Evolutionary conservation across 108 stramenopile genomes (phyloP).

Genomic region (Skeletonema costatum): DNA sequence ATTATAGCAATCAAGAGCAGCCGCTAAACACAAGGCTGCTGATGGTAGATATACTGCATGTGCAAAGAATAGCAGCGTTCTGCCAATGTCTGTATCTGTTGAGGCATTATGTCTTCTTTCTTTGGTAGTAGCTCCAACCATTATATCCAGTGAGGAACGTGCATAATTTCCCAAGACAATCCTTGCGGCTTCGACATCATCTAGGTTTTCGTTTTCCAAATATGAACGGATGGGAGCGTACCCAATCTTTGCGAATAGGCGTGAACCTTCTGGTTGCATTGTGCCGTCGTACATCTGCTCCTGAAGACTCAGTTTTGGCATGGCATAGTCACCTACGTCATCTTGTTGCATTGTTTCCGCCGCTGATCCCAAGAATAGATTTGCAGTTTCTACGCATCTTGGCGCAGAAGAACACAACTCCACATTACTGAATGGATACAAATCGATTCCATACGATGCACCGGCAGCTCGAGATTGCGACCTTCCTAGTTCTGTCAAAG

Average conservation of each 20-base stretch:
- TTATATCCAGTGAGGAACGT: slow-evolving; percentile 12
- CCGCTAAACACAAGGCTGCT: slow-evolving; percentile 42
- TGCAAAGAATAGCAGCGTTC: slow-evolving; percentile 44
- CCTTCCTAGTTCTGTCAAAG: slow-evolving; percentile 37
- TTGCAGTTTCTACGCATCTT: slow-evolving; percentile 52
- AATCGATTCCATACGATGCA: slow-evolving; percentile 39
- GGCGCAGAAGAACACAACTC: slow-evolving; percentile 55
- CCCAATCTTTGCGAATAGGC: slow-evolving; percentile 47
- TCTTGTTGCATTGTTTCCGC: neutral
- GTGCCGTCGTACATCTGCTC: slow-evolving; percentile 51
- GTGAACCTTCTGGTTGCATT: slow-evolving; percentile 51
- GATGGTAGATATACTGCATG: slow-evolving; percentile 63
- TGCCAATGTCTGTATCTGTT: neutral
- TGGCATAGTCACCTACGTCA: neutral
- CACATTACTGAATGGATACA: slow-evolving; percentile 28
- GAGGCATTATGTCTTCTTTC: neutral
- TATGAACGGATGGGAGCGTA: slow-evolving; percentile 56
- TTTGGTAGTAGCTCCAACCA: neutral
- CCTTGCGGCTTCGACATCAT: slow-evolving; percentile 23
- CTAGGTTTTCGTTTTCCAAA: slow-evolving; percentile 28
- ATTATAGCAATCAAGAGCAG: slow-evolving; percentile 27
- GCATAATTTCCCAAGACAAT: slow-evolving; percentile 51
- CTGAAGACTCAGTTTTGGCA: neutral
- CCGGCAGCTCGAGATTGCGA: slow-evolving; percentile 47
- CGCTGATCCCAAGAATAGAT: slow-evolving; percentile 39